Percentiles rank a stretch among this genome's conserved stretches.
Evolutionary conservation across 2,329 filamentous ascomycete species (phyloP).

Genomic region (Colletotrichum sp.): DNA sequence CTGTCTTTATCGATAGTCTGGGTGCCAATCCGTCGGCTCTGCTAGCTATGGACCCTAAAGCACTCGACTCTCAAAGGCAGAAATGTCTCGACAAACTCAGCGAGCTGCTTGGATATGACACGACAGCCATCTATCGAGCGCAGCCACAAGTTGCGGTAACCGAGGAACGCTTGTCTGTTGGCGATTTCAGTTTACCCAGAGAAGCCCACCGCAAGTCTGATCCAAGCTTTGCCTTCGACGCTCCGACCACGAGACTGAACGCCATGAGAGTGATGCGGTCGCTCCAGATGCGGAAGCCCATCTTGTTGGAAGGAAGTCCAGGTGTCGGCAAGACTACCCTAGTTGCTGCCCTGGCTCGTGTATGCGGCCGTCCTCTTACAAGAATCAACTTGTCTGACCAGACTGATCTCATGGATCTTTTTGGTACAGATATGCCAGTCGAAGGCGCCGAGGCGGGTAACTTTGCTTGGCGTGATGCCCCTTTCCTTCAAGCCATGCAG

Average conservation of each 20-base stretch:
- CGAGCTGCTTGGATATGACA: slow-evolving; percentile 67
- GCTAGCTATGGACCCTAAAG: slow-evolving; percentile 73
- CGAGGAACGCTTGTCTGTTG: slow-evolving; percentile 65
- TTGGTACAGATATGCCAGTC: slow-evolving; percentile 93
- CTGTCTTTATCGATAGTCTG: slow-evolving; percentile 94
- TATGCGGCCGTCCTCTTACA: slow-evolving; percentile 82
- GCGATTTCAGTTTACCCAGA: slow-evolving; percentile 73
- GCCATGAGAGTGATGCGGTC: slow-evolving; percentile 90
- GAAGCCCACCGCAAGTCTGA: slow-evolving; percentile 53
- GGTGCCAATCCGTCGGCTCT: slow-evolving; percentile 94
- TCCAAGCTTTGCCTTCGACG: slow-evolving; percentile 78
- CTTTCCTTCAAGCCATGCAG: slow-evolving; percentile 96
- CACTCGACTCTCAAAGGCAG: slow-evolving; percentile 73
- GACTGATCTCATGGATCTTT: slow-evolving; percentile 96
- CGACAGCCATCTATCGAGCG: slow-evolving; percentile 68
- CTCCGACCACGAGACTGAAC: slow-evolving; percentile 88
- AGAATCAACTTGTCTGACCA: slow-evolving; percentile 98
- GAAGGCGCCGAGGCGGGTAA: slow-evolving; percentile 90
- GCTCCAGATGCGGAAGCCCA: slow-evolving; percentile 86
- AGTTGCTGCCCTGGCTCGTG: slow-evolving; percentile 81
- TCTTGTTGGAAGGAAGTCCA: slow-evolving; percentile 94
- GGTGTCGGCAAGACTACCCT: slow-evolving; percentile 98
- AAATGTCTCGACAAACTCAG: slow-evolving; percentile 77
- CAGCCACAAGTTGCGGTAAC: slow-evolving; percentile 63
- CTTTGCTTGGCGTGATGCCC: slow-evolving; percentile 95